Conservation (phyloP, 2,329 filamentous ascomycete species). For the Didymella exigua region DNA sequence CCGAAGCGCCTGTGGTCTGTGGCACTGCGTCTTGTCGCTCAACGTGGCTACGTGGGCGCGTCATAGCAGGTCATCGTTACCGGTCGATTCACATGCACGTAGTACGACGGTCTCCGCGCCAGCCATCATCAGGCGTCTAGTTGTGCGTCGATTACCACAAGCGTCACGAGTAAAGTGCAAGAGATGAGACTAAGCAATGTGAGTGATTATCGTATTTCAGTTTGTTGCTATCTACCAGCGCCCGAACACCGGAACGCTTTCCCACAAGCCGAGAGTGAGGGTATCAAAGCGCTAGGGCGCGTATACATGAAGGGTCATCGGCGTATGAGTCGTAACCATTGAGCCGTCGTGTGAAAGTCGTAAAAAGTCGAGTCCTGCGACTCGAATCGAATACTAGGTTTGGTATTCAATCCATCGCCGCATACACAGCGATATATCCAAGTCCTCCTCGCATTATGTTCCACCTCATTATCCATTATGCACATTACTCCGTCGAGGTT, state of each 20-base stretch:
- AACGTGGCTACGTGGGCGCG: slow-evolving; percentile 4
- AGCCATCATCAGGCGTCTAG: background rate
- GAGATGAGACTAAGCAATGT: background rate
- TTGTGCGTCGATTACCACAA: background rate
- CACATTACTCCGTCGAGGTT: slow-evolving; percentile 39
- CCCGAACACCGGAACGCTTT: slow-evolving; percentile 20
- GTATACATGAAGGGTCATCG: slow-evolving; percentile 28
- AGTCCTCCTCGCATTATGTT: slow-evolving; percentile 21
- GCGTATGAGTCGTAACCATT: slow-evolving; percentile 34
- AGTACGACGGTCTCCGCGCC: background rate
- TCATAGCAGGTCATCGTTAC: background rate
- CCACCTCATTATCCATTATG: slow-evolving; percentile 33
- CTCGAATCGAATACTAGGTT: slow-evolving; percentile 15
- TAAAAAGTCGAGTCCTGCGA: slow-evolving; percentile 23
- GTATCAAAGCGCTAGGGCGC: slow-evolving; percentile 41
- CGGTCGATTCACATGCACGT: background rate
- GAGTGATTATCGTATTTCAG: slow-evolving; percentile 26
- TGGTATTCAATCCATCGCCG: slow-evolving; percentile 21
- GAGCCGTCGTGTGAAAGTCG: slow-evolving; percentile 26
- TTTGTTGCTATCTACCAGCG: slow-evolving; percentile 33
- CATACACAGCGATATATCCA: slow-evolving; percentile 31
- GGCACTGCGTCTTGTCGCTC: slow-evolving; percentile 3
- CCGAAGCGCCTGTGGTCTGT: slow-evolving; percentile 15
- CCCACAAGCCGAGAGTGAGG: slow-evolving; percentile 28
- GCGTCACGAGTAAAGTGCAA: background rate